A percentile compares a stretch with the other conserved stretches of the same genome.
These are phyloP conservation scores for Alternaria incomplexa DNA, from an alignment of 2,329 filamentous ascomycete genomes.

Conservation along the genomic window DNA sequence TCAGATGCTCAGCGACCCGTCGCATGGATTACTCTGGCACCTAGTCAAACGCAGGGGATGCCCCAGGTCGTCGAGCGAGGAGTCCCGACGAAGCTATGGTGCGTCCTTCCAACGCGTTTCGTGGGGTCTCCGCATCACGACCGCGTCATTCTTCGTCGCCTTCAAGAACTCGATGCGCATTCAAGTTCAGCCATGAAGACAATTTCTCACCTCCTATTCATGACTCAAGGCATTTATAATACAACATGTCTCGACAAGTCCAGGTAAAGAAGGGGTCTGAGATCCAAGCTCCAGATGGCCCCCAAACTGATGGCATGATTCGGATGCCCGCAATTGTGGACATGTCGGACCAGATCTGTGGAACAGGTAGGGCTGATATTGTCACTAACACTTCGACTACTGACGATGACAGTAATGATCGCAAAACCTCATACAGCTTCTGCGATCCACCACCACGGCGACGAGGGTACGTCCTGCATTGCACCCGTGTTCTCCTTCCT, in stretches of 20 bases:
- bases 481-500: neutral
- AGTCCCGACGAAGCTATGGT: neutral
- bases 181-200: neutral
- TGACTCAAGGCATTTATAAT: neutral
- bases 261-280: conserved; percentile 38
- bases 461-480: conserved; percentile 60
- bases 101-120: neutral
- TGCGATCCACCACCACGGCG: conserved; percentile 71
- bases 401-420: conserved; percentile 60
- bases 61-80: neutral
- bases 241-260: conserved; percentile 34
- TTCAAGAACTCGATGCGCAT: neutral
- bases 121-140: conserved; percentile 12
- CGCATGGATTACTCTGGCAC: neutral
- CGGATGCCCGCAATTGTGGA: conserved; percentile 65
- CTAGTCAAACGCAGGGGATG: neutral
- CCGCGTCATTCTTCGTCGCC: conserved; percentile 2
- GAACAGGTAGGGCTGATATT: conserved; percentile 59
- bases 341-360: conserved; percentile 70
- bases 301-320: conserved; percentile 58
- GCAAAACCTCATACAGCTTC: conserved; percentile 67
- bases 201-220: neutral
- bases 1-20: conserved; percentile 12
- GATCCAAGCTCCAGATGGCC: conserved; percentile 48
- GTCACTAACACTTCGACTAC: neutral